Evolutionary conservation across 2,329 filamentous ascomycete genomes (phyloP).

Genomic region (Phaeosphaeriaceae sp.): DNA sequence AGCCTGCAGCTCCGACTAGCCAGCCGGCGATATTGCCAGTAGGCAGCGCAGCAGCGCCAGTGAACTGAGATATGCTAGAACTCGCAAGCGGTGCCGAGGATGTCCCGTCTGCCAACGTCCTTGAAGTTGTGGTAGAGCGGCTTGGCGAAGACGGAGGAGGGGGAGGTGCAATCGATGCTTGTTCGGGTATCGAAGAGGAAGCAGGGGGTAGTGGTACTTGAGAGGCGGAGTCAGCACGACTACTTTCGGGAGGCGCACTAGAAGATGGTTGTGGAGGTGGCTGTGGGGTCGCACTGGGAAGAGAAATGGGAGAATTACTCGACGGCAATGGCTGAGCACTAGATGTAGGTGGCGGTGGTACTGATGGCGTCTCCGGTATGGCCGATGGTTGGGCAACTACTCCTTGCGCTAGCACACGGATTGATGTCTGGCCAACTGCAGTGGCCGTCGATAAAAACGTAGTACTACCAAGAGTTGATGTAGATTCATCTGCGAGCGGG

Average conservation of each 20-base stretch:
- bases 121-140: conserved; percentile 15
- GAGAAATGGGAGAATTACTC: conserved; percentile 13
- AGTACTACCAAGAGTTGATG: conserved; percentile 9
- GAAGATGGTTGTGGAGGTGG: conserved; percentile 3
- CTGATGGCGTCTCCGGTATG: background rate
- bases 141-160: conserved; percentile 11
- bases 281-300: conserved; percentile 19
- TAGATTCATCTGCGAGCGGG: background rate
- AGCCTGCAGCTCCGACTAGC: conserved; percentile 31
- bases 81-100: conserved; percentile 10
- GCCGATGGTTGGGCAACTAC: background rate
- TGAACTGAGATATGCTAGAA: conserved; percentile 16
- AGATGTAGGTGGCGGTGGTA: conserved; percentile 2
- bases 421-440: conserved; percentile 5
- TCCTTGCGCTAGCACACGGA: conserved; percentile 6
- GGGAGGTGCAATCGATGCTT: conserved; percentile 1
- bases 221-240: conserved; percentile 29
- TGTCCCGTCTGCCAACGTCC: conserved; percentile 5
- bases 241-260: conserved; percentile 25
- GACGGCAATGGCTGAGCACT: conserved; percentile 10
- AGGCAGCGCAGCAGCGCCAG: conserved; percentile 23
- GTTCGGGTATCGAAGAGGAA: background rate
- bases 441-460: conserved; percentile 12
- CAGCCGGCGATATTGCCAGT: conserved; percentile 25
- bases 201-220: conserved; percentile 21